Conservation (phyloP, 371 early-diverging fungal species). For the Apophysomyces variabilis region DNA sequence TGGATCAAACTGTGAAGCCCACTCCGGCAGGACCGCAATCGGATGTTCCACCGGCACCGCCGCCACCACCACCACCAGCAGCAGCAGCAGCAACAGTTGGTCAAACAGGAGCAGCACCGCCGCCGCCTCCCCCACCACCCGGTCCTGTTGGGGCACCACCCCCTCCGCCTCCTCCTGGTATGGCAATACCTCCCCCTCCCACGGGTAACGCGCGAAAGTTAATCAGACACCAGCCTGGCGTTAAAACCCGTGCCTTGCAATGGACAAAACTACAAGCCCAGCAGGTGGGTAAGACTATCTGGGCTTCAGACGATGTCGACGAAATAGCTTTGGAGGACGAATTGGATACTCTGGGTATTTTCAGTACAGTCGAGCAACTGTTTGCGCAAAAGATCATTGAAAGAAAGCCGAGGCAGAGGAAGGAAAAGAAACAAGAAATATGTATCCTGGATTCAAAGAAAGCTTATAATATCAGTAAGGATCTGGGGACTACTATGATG, state of each 20-base stretch:
- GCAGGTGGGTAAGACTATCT: constrained; percentile 62
- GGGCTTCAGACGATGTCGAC: constrained; percentile 54
- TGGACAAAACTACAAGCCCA: constrained; percentile 84
- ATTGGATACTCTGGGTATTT: constrained; percentile 62
- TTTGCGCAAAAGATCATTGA: constrained; percentile 75
- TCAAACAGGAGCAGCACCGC: constrained; percentile 30
- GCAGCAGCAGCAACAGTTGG: constrained; percentile 14
- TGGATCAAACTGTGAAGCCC: constrained; percentile 7
- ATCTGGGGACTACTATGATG: background rate
- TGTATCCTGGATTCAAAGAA: constrained; percentile 76
- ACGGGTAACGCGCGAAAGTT: constrained; percentile 53
- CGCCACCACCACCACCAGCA: constrained; percentile 31
- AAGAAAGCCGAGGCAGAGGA: constrained; percentile 30
- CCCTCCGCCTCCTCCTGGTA: constrained; percentile 41
- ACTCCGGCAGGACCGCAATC: constrained; percentile 1
- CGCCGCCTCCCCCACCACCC: constrained; percentile 46
- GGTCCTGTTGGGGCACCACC: constrained; percentile 19
- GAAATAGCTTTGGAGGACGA: constrained; percentile 53
- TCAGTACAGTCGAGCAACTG: constrained; percentile 71
- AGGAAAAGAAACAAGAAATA: constrained; percentile 55
- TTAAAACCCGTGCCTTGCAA: constrained; percentile 83
- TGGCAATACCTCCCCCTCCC: constrained; percentile 45
- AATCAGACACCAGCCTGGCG: constrained; percentile 65
- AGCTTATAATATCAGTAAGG: constrained; percentile 78
- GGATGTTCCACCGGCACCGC: constrained; percentile 39